Evolutionary conservation across 768 basidiomycete species (phyloP).

Genomic region (Hericium alpestre): DNA sequence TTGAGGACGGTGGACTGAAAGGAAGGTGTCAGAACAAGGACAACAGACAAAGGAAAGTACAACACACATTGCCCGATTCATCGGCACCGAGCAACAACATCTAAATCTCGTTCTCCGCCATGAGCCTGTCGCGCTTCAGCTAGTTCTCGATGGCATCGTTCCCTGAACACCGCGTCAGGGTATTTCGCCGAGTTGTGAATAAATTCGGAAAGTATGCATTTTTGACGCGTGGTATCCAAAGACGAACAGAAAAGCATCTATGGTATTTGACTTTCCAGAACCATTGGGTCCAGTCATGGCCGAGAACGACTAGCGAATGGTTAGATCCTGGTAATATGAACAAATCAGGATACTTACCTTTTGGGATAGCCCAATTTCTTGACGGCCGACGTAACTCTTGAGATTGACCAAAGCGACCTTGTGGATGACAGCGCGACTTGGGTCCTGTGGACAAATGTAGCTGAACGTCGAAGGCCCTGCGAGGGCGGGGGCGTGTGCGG

Average conservation of each 20-base stretch:
- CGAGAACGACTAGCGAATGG: too few relatives aligned
- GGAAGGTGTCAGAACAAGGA: background rate
- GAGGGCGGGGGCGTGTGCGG: too few relatives aligned
- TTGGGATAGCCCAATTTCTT: too few relatives aligned
- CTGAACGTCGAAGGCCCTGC: too few relatives aligned
- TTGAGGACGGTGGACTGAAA: slow-evolving; percentile 79
- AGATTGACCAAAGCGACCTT: too few relatives aligned
- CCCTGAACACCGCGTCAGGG: slow-evolving; percentile 30
- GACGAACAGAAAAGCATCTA: slow-evolving; percentile 93
- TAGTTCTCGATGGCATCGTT: slow-evolving; percentile 93
- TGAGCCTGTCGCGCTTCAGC: slow-evolving; percentile 77
- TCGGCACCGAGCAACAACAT: slow-evolving; percentile 93
- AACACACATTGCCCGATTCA: slow-evolving; percentile 83
- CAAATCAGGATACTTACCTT: too few relatives aligned
- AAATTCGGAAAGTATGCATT: slow-evolving; percentile 92
- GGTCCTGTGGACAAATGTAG: too few relatives aligned
- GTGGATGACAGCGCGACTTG: too few relatives aligned
- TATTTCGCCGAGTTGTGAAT: slow-evolving; percentile 79
- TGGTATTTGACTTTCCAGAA: slow-evolving; percentile 96
- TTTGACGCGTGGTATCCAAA: slow-evolving; percentile 96
- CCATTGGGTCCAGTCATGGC: slow-evolving; percentile 18
- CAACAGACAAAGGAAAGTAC: background rate
- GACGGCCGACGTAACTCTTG: too few relatives aligned
- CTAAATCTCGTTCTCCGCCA: slow-evolving; percentile 91
- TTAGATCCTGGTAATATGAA: too few relatives aligned